Conservation (phyloP, 176 grass and related monocot genomes). For the Puya raimondii region DNA sequence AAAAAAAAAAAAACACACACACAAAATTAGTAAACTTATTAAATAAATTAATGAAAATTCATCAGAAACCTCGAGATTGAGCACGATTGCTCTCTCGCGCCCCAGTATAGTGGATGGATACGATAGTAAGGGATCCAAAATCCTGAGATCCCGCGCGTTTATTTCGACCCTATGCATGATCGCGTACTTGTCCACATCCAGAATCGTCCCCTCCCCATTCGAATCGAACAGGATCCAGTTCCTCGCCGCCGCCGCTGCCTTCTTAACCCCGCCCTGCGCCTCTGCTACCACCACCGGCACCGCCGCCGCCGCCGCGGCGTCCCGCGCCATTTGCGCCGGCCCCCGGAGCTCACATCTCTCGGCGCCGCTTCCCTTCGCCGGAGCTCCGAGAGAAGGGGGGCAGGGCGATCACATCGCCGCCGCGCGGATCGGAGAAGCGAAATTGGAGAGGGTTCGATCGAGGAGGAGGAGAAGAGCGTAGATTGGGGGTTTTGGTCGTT, state of each 20-base stretch:
- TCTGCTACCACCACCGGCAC: conserved; percentile 4
- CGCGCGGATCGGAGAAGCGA: background rate
- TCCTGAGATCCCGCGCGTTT: conserved; percentile 88
- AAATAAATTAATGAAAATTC: conserved; percentile 10
- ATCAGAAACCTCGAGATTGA: conserved; percentile 90
- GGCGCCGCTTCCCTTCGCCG: conserved; percentile 12
- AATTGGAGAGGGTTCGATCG: background rate
- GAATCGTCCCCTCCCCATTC: conserved; percentile 51
- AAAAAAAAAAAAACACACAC: background rate
- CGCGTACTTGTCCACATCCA: conserved; percentile 91
- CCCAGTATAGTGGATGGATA: conserved; percentile 96
- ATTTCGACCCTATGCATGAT: conserved; percentile 98
- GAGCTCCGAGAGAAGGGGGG: background rate
- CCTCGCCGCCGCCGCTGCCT: conserved; percentile 56
- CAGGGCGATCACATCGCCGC: background rate
- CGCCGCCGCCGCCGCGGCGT: conserved; percentile 18
- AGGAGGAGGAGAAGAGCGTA: background rate
- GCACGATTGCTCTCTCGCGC: conserved; percentile 85
- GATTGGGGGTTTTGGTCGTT: background rate
- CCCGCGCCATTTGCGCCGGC: conserved; percentile 11
- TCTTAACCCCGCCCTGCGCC: conserved; percentile 17
- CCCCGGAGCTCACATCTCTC: conserved; percentile 58
- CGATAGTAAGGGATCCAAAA: conserved; percentile 90
- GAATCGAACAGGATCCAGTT: conserved; percentile 90
- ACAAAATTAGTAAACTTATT: conserved; percentile 16